These are phyloP conservation scores for Metschnikowia similis DNA, from an alignment of 805 yeast genomes.

Conservation along the genomic window DNA sequence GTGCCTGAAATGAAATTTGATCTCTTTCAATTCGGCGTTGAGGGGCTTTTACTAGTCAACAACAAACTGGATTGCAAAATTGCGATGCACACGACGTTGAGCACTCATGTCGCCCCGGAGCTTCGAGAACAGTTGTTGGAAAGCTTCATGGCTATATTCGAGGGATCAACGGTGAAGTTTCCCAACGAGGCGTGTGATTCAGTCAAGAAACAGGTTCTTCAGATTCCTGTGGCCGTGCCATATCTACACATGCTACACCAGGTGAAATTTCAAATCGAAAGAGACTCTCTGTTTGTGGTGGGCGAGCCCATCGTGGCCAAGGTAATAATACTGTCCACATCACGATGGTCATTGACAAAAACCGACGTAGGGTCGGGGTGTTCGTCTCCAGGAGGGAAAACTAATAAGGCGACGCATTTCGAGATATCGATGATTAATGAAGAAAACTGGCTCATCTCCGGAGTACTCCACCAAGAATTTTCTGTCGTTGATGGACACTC, in stretches of 20 bases:
- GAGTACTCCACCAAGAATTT: slow-evolving; percentile 56
- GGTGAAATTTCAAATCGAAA: slow-evolving; percentile 40
- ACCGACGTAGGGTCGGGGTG: slow-evolving; percentile 7
- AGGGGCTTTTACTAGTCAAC: slow-evolving; percentile 15
- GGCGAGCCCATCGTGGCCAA: slow-evolving; percentile 58
- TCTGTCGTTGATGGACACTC: slow-evolving; percentile 23
- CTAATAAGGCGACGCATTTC: slow-evolving; percentile 24
- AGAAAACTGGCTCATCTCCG: slow-evolving; percentile 81
- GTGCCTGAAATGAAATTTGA: slow-evolving; percentile 23
- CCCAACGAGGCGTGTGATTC: neutral
- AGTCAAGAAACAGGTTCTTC: slow-evolving; percentile 18
- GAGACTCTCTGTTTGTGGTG: slow-evolving; percentile 44
- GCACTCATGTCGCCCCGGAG: slow-evolving; percentile 3
- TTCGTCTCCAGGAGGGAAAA: slow-evolving; percentile 10
- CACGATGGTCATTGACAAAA: slow-evolving; percentile 38
- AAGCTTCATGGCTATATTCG: slow-evolving; percentile 1
- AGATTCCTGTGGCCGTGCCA: slow-evolving; percentile 62
- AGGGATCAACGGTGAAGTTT: neutral
- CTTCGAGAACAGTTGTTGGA: slow-evolving; percentile 11
- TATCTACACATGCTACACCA: slow-evolving; percentile 55
- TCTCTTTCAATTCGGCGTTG: slow-evolving; percentile 28
- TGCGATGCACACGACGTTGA: slow-evolving; percentile 4
- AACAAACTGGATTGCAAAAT: slow-evolving; percentile 18
- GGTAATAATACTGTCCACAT: slow-evolving; percentile 41
- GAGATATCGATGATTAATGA: slow-evolving; percentile 46